Evolutionary conservation across 352 stramenopile species (phyloP), one percentile per base, ranked within the genome.

Genomic region (Phytopythium montanum): DNA sequence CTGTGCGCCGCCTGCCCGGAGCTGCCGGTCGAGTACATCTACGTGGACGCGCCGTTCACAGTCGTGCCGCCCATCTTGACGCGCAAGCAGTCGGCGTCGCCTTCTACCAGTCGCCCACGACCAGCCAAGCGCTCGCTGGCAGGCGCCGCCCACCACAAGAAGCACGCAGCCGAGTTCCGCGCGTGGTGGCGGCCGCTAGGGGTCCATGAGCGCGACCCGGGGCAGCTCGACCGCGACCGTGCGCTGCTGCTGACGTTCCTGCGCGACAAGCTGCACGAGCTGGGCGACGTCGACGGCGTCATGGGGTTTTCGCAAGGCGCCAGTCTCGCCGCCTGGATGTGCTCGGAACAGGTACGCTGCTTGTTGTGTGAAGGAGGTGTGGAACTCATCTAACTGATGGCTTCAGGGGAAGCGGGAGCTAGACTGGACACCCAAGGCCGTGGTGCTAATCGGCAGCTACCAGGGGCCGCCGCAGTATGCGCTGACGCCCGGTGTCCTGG

Each of bases 261-360:
- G 54, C 76, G 76, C 19, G 62, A 69, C 25, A 81, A 88, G 44
- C 63, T 94, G 29, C 55, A 68, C 5, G 71, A 84, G 51, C 49
- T 90, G 3, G 82, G 83, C 49, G 66, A 85, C 2, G 66, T 93
- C 19, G 85, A 95, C 54, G 84, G 76, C 34, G 81, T 95, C 5
- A 58, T 95, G n/a, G 85, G 85, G 5, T 95, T 95, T 61, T 93
- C 83, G 3, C 85, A 95, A 62, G 85, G 85, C 38, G 85, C 85
- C 19, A 89, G 71, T 56, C 66, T 95, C 18, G 85, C 83, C 26
- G 75, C 85, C 48, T 93, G 83, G 84, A 81, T 95, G 67, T 93
- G 85, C 64, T 85, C 85, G 13, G 56, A 76, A 16, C 72, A 90
- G 67, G 76, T 85, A 26, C 53, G 54, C 64, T n/a, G n/a, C n/a